Conservation (phyloP, 2,329 filamentous ascomycete species). For the Colletotrichum orchidophilum region DNA sequence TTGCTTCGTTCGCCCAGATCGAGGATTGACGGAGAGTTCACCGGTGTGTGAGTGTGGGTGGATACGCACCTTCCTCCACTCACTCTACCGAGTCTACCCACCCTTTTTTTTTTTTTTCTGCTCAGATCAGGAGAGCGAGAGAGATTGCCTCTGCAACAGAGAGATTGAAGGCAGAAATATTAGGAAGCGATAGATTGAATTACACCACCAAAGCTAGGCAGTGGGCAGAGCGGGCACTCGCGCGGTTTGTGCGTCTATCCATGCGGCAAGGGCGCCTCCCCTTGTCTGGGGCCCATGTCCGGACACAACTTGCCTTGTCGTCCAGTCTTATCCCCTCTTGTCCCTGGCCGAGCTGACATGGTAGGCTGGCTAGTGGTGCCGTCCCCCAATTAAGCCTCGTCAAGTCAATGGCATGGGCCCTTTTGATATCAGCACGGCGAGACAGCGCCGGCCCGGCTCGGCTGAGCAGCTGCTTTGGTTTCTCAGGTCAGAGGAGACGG, state of each 20-base stretch:
- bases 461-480: background rate
- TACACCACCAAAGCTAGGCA: background rate
- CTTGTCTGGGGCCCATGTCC: background rate
- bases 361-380: background rate
- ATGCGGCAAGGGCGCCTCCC: slow-evolving; percentile 28
- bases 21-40: background rate
- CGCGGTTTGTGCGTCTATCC: slow-evolving; percentile 25
- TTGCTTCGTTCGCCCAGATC: background rate
- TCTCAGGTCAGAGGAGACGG: background rate
- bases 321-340: background rate
- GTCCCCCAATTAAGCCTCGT: background rate
- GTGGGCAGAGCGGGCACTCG: background rate
- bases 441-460: slow-evolving; percentile 1
- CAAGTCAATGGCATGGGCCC: background rate
- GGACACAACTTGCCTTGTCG: background rate
- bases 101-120: background rate
- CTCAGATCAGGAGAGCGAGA: background rate
- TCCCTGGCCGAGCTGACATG: background rate
- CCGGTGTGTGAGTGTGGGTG: background rate
- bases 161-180: background rate
- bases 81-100: too few relatives aligned
- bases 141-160: background rate
- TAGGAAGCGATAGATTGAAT: slow-evolving; percentile 1
- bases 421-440: background rate
- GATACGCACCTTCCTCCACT: background rate